These are phyloP conservation scores for Fomitiporia mediterranea DNA, from an alignment of 1,284 basidiomycete genomes.

Conservation along the genomic window DNA sequence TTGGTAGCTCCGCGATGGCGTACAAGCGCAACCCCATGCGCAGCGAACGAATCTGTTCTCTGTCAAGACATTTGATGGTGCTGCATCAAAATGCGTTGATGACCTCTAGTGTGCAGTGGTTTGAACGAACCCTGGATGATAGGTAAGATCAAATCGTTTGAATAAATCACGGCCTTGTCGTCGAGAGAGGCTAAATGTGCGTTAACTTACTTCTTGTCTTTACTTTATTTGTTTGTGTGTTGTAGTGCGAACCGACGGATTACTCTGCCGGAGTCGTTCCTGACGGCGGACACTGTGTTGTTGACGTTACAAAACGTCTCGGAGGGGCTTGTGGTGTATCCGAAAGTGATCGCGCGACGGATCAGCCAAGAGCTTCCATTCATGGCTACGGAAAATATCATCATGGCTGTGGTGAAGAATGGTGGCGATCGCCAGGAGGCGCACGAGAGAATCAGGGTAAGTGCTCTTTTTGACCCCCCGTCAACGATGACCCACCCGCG, in stretches of 20 bases:
- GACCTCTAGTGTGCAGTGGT: constrained; percentile 93
- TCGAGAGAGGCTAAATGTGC: too few relatives aligned
- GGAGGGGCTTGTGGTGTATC: constrained; percentile 97
- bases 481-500: not conserved
- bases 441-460: constrained; percentile 92
- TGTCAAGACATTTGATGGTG: constrained; percentile 90
- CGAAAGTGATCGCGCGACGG: constrained; percentile 87
- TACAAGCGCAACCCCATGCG: constrained; percentile 99
- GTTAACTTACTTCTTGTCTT: too few relatives aligned
- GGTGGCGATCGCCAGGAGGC: constrained; percentile 96
- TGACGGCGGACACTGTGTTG: constrained; percentile 95
- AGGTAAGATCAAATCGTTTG: constrained; percentile 42
- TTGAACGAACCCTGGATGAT: constrained; percentile 94
- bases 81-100: constrained; percentile 91
- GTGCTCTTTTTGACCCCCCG: constrained; percentile 19
- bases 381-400: constrained; percentile 99
- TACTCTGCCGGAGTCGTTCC: constrained; percentile 94
- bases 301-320: constrained; percentile 95
- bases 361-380: constrained; percentile 96
- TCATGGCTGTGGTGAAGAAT: constrained; percentile 97
- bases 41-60: constrained; percentile 93
- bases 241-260: constrained; percentile 91
- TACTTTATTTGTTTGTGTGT: constrained; percentile 11
- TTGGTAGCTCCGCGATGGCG: constrained; percentile 98
- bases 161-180: not conserved